Evolutionary conservation across 352 stramenopile species (phyloP), one percentile per base, ranked within the genome.

Genomic region (Albugo laibachii): DNA sequence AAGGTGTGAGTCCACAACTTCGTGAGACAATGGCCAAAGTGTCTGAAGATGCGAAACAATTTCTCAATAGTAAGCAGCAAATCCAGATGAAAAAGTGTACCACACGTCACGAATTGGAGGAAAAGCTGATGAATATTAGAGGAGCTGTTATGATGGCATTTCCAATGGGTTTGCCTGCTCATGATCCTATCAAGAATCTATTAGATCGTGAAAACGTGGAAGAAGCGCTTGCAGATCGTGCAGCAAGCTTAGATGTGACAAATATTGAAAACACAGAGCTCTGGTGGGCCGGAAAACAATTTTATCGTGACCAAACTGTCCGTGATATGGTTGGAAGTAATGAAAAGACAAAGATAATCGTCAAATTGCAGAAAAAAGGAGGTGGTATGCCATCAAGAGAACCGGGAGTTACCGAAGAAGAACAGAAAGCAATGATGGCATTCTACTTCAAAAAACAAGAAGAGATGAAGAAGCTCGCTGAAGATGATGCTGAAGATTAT

Each of bases 371-470:
- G 58, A 80, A 75, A 36, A 81, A 88, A 55, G 84, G 81, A 27
- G 68, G 54, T 24, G 92, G 93, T 15, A 76, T 92, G 48, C 93
- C 92, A 0, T 67, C 67, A 35, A 71, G 73, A 16, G 73, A 89
- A 52, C 71, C 71, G 0, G 76, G 59, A 3, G 74, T 97, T 24
- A 94, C 70, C 46, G 92, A 97, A 54, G 88, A 95, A 18, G 93
- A 97, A 57, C 80, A 88, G 43, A 96, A 97, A 65, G 86, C 89
- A 24, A 97, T 97, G 89, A 96, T 97, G 80, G 88, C 85, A 19
- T 94, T 95, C 51, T 97, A 96, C 62, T 92, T 87, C 45, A 86
- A 86, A 54, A 89, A 91, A 54, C 78, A 95, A 50, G 76, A 94
- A 49, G 76, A 93, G 50, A 46, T 85, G 46, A 89, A 95, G 54